phyloP scores from a whole-genome alignment of 2,329 filamentous ascomycete species.

The Arthrobotrys sinensis region DNA sequence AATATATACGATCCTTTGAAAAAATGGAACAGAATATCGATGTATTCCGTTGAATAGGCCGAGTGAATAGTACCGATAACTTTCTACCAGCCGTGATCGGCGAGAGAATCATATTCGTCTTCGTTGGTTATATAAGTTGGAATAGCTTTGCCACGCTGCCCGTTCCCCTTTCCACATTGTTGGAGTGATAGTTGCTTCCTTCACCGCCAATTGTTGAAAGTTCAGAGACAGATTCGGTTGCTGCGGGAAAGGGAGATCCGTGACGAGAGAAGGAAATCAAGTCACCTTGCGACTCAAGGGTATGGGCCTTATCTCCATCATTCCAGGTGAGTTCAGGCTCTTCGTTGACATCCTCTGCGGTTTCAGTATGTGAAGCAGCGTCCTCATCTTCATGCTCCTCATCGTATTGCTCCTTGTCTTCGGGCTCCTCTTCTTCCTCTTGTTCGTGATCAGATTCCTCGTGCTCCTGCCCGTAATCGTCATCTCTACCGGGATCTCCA shows the following conservation, averaged over 20 bases:
- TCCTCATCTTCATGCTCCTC: neutral
- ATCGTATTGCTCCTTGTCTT: neutral
- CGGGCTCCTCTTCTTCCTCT: neutral
- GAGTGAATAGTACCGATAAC: no score
- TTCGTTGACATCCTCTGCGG: neutral
- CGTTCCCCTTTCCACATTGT: no score
- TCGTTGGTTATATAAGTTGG: neutral
- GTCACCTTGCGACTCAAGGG: neutral
- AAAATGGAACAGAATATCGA: no score
- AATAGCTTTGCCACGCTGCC: neutral
- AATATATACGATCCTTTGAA: no score
- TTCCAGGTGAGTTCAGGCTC: no score
- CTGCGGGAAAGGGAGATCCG: neutral
- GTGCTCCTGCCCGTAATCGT: neutral
- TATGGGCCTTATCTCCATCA: no score
- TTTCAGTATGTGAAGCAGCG: neutral
- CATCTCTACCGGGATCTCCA: neutral
- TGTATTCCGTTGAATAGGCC: no score
- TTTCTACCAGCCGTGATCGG: no score
- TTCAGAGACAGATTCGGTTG: neutral
- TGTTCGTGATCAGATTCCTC: neutral
- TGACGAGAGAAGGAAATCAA: conserved; percentile 1
- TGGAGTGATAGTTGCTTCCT: no score
- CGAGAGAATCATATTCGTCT: neutral
- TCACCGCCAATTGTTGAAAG: neutral